Percentiles rank a stretch among this genome's conserved stretches.
Conservation (phyloP, 805 yeast species). For the Starmerella tilneyi region DNA sequence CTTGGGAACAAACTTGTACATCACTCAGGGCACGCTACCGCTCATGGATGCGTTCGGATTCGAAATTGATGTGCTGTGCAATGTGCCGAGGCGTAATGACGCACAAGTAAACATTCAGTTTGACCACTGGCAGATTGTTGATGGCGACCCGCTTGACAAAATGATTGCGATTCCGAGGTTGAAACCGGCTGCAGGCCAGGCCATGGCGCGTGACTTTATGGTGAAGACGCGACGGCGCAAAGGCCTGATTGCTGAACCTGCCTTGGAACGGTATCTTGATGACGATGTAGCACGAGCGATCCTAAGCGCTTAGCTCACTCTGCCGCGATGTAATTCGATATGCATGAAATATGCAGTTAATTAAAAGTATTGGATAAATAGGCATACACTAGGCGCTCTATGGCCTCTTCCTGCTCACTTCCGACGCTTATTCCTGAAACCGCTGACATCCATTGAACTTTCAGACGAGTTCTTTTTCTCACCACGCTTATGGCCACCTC, state of each 20-base stretch:
- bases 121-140: conserved; percentile 60
- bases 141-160: conserved; percentile 83
- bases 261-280: conserved; percentile 57
- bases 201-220: conserved; percentile 79
- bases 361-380: neutral
- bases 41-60: conserved; percentile 85
- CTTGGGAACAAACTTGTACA: conserved; percentile 61
- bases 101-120: conserved; percentile 61
- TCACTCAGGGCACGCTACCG: conserved; percentile 58
- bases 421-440: conserved; percentile 44
- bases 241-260: conserved; percentile 68
- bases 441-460: conserved; percentile 57
- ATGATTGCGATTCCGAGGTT: conserved; percentile 54
- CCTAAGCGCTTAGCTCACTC: neutral
- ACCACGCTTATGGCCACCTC: conserved; percentile 65
- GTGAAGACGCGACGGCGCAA: conserved; percentile 81
- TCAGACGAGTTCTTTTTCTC: conserved; percentile 62
- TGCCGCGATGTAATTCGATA: no score
- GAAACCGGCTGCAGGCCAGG: conserved; percentile 59
- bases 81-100: conserved; percentile 67
- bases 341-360: neutral
- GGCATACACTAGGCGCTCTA: neutral
- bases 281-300: neutral
- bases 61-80: conserved; percentile 58
- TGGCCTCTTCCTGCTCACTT: neutral